phyloP scores from a whole-genome alignment of 2,329 filamentous ascomycete genomes.

The Calonectria ilicicola region DNA sequence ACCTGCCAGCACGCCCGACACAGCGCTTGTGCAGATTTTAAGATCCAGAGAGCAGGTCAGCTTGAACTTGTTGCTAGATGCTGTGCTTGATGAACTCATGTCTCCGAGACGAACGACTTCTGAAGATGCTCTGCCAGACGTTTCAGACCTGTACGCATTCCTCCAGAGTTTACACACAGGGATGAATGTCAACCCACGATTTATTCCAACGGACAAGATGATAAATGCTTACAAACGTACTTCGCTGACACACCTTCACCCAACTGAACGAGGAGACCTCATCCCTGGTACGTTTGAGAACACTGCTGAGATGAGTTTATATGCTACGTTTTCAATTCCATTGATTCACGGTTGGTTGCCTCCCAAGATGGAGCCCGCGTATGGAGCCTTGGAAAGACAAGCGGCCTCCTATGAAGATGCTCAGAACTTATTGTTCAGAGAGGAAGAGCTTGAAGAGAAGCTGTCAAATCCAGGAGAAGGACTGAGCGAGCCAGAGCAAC shows the following conservation, averaged over 20 bases:
- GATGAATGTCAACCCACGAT: constrained; percentile 97
- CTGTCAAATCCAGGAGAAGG: constrained; percentile 61
- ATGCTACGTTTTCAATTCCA: constrained; percentile 88
- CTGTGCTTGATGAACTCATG: constrained; percentile 93
- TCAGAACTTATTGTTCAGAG: constrained; percentile 87
- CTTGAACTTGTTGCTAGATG: constrained; percentile 85
- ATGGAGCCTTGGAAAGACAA: constrained; percentile 77
- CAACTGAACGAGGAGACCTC: constrained; percentile 59
- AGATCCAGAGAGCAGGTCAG: constrained; percentile 88
- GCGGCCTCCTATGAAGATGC: constrained; percentile 92
- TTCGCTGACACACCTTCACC: constrained; percentile 64
- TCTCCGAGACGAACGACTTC: constrained; percentile 75
- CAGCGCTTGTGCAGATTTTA: constrained; percentile 82
- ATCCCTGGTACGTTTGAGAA: constrained; percentile 84
- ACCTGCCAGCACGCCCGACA: constrained; percentile 69
- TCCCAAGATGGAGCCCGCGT: constrained; percentile 72
- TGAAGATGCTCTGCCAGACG: constrained; percentile 80
- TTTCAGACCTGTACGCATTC: constrained; percentile 89
- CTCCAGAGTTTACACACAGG: constrained; percentile 91
- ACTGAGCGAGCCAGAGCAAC: constrained; percentile 79
- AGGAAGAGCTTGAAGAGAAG: constrained; percentile 89
- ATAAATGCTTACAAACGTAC: constrained; percentile 62
- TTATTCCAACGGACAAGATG: constrained; percentile 71
- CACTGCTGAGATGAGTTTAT: constrained; percentile 89
- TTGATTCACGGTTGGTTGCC: constrained; percentile 96